Base-by-base conservation (phyloP, 768 basidiomycete genomes). In the Dioszegia crocea region DNA sequence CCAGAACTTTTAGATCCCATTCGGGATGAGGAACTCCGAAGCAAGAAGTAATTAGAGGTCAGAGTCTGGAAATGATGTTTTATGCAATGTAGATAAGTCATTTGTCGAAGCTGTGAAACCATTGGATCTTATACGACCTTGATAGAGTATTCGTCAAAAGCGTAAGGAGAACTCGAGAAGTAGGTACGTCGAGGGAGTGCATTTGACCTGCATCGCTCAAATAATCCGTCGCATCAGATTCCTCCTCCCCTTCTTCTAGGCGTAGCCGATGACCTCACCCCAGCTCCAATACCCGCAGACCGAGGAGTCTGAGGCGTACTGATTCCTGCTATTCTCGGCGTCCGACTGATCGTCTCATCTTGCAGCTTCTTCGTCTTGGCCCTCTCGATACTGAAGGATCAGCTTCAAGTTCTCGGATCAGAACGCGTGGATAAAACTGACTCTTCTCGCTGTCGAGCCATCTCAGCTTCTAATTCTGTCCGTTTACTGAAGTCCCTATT, bases 401-500 rank as follows among this genome's bases (percentile, higher is more conserved):
- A 59, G 24, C 40, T 23, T n/a, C 21, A 17, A 11, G 17, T 11
- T 30, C 16, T 4, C 1, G 17, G 21, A 43, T 19, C 39, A 24
- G 19, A 14, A 6, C 33, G 6, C 33, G 14, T 45, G n/a, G 12
- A 17, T 6, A 33, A 10, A 9, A 70, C 75, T 64, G 56, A 78
- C 74, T 74, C 64, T 50, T 77, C 76, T 24, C 76, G 64, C 46
- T 77, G 72, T 39, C 82, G 82, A 12, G 89, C 89, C 80, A 97
- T 94, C 79, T 93, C 88, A 24, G 85, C 86, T 79, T 98, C 92
- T 12, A 96, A 78, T 76, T 97, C 91, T 0, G 91, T 90, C 72
- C 83, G 85, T 78, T 86, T 89, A 26, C 88, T 90, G 77, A 97
- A 96, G 75, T 97, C 93, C 45, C 87, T 83, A 73, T 93, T 90